A percentile compares a stretch with the other conserved stretches of the same genome.
phyloP scores from a whole-genome alignment of 176 grass and related monocot genomes.

The Elymus sibiricus region DNA sequence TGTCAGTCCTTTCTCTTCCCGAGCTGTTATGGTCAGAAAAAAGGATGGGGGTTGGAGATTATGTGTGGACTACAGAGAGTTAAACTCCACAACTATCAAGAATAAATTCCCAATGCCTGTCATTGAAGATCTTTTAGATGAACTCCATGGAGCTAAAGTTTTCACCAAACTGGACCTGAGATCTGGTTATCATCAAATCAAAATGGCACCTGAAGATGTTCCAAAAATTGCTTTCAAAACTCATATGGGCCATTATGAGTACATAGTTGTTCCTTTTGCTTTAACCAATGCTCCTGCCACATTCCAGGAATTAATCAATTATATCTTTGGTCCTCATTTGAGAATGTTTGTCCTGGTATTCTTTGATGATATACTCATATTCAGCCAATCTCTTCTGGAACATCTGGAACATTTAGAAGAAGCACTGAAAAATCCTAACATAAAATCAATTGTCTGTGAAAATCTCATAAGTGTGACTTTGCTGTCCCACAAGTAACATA shows the following conservation, averaged over 20 bases:
- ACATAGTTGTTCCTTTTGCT: background rate
- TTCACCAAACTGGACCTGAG: no score
- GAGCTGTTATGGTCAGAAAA: no score
- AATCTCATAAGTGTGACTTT: background rate
- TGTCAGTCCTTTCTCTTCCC: no score
- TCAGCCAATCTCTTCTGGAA: accelerated
- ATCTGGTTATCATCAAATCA: no score
- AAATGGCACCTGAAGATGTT: no score
- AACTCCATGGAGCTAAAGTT: no score
- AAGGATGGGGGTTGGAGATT: no score
- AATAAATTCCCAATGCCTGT: no score
- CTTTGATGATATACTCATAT: background rate
- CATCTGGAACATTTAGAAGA: background rate
- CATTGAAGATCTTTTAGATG: no score
- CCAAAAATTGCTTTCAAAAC: no score
- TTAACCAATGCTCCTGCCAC: background rate
- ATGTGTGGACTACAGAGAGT: no score
- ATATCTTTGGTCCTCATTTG: background rate
- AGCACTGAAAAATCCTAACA: background rate
- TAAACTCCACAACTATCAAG: no score
- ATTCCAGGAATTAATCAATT: background rate
- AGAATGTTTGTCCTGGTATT: background rate
- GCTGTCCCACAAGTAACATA: background rate
- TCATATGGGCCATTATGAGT: background rate
- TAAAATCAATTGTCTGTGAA: background rate